phyloP scores from a whole-genome alignment of 169 alveolate genomes.

The Plasmodium vivax region DNA sequence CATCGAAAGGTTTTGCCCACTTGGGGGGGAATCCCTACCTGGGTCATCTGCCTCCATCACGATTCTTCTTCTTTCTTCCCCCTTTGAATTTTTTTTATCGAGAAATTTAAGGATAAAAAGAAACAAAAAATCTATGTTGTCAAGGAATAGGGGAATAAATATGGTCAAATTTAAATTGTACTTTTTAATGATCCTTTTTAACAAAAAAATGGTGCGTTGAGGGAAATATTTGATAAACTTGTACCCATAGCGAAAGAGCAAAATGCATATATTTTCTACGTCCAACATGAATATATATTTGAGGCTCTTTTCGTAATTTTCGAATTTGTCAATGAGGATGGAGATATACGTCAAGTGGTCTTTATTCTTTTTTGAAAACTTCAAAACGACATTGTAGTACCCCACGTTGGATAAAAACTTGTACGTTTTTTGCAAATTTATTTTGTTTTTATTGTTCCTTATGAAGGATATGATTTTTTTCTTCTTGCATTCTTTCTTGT shows the following conservation, averaged over 20 bases:
- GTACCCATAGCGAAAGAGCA: constrained; percentile 52
- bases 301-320: constrained; percentile 59
- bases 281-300: constrained; percentile 63
- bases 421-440: constrained; percentile 48
- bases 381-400: constrained; percentile 54
- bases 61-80: neutral
- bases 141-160: constrained; percentile 56
- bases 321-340: constrained; percentile 63
- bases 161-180: constrained; percentile 59
- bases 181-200: constrained; percentile 59
- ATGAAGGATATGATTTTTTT: constrained; percentile 55
- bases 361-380: constrained; percentile 47
- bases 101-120: constrained; percentile 64
- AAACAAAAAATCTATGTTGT: constrained; percentile 56
- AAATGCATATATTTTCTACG: constrained; percentile 60
- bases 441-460: constrained; percentile 48
- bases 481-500: constrained; percentile 55
- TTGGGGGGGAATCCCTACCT: neutral
- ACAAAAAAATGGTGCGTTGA: constrained; percentile 23
- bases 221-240: constrained; percentile 69
- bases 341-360: constrained; percentile 59
- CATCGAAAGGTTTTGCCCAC: neutral
- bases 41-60: neutral
- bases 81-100: constrained; percentile 5
- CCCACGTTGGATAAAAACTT: constrained; percentile 59